Base-by-base conservation (phyloP, 331 rosid species). In the Cucumis variabilis region DNA sequence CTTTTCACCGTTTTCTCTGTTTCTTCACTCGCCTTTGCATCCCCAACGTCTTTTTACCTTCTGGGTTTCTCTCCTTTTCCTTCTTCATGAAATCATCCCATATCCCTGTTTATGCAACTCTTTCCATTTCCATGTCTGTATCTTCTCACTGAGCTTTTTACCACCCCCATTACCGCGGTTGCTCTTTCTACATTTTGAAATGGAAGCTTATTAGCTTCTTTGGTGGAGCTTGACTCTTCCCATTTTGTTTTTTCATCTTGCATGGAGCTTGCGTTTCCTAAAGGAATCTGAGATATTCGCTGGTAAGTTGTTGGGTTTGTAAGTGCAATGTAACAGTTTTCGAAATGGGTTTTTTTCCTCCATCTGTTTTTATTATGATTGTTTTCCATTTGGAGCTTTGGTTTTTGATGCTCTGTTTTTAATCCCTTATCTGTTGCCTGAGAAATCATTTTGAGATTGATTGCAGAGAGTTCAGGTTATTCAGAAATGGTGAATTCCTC, bases 391-490 rank as follows among this genome's bases (percentile, higher is more conserved):
- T 14, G 85, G 60, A 55, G 27, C 55, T 80, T 53, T 25, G 48
- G 21, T 60, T 30, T 30, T 58, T 60, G 85, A 82, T 82, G 72
- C 51, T 60, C 68, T 78, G 83, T 78, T 60, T 55, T n/a, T 60
- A 20, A 46, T 75, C 58, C 41, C 9, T 4, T 80, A 25, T 79
- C 68, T 53, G 68, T 79, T 51, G 16, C 12, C 37, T 78, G 50
- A 25, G 68, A 80, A 80, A 19, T 20, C 20, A 2, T 62, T 58
- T 28, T 15, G 84, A 27, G 65, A 10, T 27, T 69, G 20, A 11
- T 50, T 41, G 37, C 73, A 94, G 97, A 90, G 89, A 77, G 85
- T 88, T 86, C 79, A 76, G 37, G 27, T 71, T 84, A 88, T 84
- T 23, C 69, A 46, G 81, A 80, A 58, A 91, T 90, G 89, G 89